Evolutionary conservation across 805 yeast species (phyloP).

Genomic region (Kazachstania africana): DNA sequence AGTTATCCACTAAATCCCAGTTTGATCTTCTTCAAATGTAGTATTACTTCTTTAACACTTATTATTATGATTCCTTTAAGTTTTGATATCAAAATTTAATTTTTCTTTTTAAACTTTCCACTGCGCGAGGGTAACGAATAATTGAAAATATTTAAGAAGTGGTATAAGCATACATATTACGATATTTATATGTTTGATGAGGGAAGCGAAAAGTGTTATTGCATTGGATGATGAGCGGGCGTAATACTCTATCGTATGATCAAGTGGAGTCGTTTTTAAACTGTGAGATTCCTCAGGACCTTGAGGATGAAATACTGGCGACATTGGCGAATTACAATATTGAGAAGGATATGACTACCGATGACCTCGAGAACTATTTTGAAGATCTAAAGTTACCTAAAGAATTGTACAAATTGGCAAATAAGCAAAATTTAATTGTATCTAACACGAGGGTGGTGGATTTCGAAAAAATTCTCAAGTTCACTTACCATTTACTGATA

Average conservation of each 20-base stretch:
- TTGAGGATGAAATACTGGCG: conserved; percentile 36
- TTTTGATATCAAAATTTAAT: no score
- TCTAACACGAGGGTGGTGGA: conserved; percentile 36
- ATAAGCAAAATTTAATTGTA: conserved; percentile 22
- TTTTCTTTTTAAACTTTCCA: no score
- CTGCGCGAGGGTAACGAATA: no score
- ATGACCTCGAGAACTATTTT: conserved; percentile 23
- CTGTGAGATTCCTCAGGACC: conserved; percentile 28
- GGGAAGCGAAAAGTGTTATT: no score
- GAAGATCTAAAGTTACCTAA: conserved; percentile 23
- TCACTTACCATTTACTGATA: conserved; percentile 31
- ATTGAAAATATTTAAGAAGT: no score
- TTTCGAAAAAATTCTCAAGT: conserved; percentile 33
- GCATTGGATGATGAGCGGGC: no score
- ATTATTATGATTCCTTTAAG: no score
- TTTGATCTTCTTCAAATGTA: no score
- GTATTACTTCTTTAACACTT: no score
- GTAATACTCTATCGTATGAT: conserved; percentile 6
- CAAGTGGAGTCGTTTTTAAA: conserved; percentile 23
- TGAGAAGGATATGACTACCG: conserved; percentile 30
- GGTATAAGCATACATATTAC: no score
- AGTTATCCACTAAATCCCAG: no score
- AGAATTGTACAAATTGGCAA: conserved; percentile 21
- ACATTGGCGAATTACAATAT: conserved; percentile 31
- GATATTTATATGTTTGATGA: no score